A percentile compares a stretch with the other conserved stretches of the same genome.
These are phyloP conservation scores for Mycosarcoma mackinlayi DNA, from an alignment of 1,284 basidiomycete species.

Conservation along the genomic window DNA sequence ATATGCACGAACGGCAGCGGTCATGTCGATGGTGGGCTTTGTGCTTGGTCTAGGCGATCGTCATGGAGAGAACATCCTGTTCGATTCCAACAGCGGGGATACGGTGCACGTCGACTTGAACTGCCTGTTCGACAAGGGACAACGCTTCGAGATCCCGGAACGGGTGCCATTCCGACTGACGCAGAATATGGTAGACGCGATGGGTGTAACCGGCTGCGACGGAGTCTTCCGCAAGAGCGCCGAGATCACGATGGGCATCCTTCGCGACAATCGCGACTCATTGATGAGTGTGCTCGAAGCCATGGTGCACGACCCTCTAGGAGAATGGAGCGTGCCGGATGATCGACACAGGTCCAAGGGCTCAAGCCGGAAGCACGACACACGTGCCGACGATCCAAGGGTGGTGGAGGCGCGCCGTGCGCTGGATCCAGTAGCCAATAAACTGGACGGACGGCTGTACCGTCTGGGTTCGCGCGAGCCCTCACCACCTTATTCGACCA, in stretches of 20 bases:
- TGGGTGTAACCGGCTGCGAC: conserved; percentile 94
- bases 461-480: conserved; percentile 45
- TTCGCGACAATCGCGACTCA: conserved; percentile 91
- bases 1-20: conserved; percentile 90
- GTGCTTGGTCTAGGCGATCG: conserved; percentile 97
- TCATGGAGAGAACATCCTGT: conserved; percentile 95
- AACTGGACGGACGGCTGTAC: conserved; percentile 61
- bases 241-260: conserved; percentile 87
- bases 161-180: conserved; percentile 95
- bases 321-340: conserved; percentile 85
- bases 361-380: conserved; percentile 35
- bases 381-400: conserved; percentile 52
- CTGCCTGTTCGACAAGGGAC: conserved; percentile 94
- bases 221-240: conserved; percentile 92
- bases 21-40: conserved; percentile 99
- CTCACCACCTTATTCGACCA: conserved; percentile 59
- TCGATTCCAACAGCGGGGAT: conserved; percentile 89
- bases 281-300: conserved; percentile 96
- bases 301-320: conserved; percentile 95
- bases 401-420: conserved; percentile 60
- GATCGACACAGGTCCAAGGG: conserved; percentile 60
- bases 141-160: conserved; percentile 88
- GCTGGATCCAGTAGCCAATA: conserved; percentile 61
- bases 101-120: conserved; percentile 98
- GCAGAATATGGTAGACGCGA: conserved; percentile 90